These are phyloP conservation scores for Claviceps paspali DNA, from an alignment of 2,329 filamentous ascomycete genomes.

Conservation along the genomic window DNA sequence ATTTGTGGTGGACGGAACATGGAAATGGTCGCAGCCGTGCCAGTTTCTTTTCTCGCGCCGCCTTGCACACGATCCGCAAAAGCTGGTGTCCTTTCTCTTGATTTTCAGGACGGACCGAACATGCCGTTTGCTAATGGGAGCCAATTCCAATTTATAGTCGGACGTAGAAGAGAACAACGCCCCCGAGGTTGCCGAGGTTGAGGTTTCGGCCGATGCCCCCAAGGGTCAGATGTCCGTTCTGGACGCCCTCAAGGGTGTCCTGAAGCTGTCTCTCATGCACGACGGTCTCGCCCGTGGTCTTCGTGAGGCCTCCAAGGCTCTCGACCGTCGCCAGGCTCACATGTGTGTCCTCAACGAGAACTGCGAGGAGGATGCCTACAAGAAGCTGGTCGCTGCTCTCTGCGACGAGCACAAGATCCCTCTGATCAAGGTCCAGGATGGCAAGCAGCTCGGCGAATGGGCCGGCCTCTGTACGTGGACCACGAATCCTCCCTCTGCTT, in stretches of 20 bases:
- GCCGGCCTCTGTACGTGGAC: conserved; percentile 85
- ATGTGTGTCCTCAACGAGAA: conserved; percentile 99
- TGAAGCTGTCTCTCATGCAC: conserved; percentile 98
- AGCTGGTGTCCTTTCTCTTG: background rate
- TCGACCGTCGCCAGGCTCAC: conserved; percentile 96
- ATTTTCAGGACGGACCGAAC: background rate
- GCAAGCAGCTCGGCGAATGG: conserved; percentile 99
- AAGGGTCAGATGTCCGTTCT: conserved; percentile 95
- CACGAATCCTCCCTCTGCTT: too few species aligned
- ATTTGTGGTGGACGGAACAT: background rate
- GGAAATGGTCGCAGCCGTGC: background rate
- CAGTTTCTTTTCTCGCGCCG: background rate
- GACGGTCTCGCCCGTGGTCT: conserved; percentile 97
- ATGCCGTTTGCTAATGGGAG: conserved; percentile 6
- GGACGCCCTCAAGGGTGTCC: conserved; percentile 95
- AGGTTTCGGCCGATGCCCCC: conserved; percentile 83
- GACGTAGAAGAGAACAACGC: conserved; percentile 99
- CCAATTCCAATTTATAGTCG: conserved; percentile 62
- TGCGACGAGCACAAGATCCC: conserved; percentile 99
- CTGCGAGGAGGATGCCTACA: conserved; percentile 99
- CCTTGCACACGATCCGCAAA: background rate
- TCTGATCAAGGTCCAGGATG: conserved; percentile 98
- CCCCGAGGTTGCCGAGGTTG: conserved; percentile 79
- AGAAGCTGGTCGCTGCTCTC: conserved; percentile 98
- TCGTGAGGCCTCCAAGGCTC: conserved; percentile 95